These are phyloP conservation scores for Wickerhamiella vanderwaltii DNA, from an alignment of 805 yeast genomes.

Conservation along the genomic window DNA sequence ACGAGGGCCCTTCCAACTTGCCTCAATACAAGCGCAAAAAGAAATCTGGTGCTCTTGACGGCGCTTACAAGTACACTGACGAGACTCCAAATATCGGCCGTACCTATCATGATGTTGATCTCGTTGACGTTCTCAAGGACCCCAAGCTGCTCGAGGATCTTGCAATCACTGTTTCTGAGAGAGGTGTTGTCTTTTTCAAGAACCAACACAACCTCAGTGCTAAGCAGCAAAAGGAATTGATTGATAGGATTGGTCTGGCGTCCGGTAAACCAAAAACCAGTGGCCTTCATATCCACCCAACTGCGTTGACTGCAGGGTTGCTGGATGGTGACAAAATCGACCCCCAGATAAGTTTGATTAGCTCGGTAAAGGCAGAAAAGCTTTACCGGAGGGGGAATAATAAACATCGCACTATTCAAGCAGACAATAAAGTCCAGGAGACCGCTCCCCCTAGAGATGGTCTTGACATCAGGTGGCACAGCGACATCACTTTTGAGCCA, in stretches of 20 bases:
- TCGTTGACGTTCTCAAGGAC: conserved; percentile 22
- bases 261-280: conserved; percentile 24
- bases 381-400: conserved; percentile 12
- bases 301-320: conserved; percentile 25
- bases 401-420: background rate
- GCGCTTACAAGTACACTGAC: conserved; percentile 22
- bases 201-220: conserved; percentile 31
- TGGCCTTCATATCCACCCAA: conserved; percentile 25
- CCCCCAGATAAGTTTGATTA: conserved; percentile 24
- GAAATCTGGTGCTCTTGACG: conserved; percentile 22
- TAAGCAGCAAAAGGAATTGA: conserved; percentile 24
- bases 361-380: conserved; percentile 18
- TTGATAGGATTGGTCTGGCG: conserved; percentile 21
- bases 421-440: too few relatives aligned
- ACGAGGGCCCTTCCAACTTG: conserved; percentile 20
- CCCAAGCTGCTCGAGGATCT: conserved; percentile 31
- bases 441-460: background rate
- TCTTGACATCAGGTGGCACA: conserved; percentile 32
- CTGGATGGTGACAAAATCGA: conserved; percentile 22
- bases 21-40: conserved; percentile 15
- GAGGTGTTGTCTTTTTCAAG: conserved; percentile 41
- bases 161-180: conserved; percentile 36
- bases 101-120: conserved; percentile 23
- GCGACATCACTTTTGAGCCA: conserved; percentile 44
- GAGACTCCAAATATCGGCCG: conserved; percentile 27